phyloP scores from a whole-genome alignment of 1,284 basidiomycete species.

The Ceratobasidium sp. region DNA sequence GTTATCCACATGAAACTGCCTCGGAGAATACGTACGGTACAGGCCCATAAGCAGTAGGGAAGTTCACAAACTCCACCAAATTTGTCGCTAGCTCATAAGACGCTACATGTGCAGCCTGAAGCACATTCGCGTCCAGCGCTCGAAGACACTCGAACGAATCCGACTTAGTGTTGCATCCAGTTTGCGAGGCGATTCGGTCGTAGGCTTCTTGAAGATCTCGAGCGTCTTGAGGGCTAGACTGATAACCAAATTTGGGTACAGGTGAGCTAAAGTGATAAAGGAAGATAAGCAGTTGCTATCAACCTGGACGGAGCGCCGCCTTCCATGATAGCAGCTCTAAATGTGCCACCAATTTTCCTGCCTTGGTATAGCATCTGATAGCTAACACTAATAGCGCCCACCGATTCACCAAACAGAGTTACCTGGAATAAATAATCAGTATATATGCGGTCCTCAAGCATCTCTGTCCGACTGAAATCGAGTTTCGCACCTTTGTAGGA shows the following conservation, averaged over 20 bases:
- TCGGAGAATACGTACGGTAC: conserved; percentile 7
- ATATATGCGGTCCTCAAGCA: not conserved
- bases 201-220: conserved; percentile 8
- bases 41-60: conserved; percentile 31
- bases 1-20: too few relatives aligned
- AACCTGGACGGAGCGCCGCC: conserved; percentile 22
- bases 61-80: conserved; percentile 18
- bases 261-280: not conserved
- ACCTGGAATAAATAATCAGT: not conserved
- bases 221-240: conserved; percentile 5
- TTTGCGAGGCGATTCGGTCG: conserved; percentile 14
- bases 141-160: conserved; percentile 36
- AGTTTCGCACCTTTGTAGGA: conserved; percentile 53
- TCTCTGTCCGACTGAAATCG: not conserved
- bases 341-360: conserved; percentile 11
- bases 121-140: not conserved
- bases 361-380: conserved; percentile 30
- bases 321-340: conserved; percentile 36
- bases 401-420: conserved; percentile 36
- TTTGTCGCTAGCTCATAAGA: conserved; percentile 11
- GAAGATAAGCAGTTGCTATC: not conserved
- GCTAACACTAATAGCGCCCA: conserved; percentile 25
- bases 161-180: not conserved
- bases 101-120: conserved; percentile 19
- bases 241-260: not conserved